Percentiles rank a stretch among this genome's conserved stretches.
Conservation (phyloP, 2,329 filamentous ascomycete genomes). For the Macroventuria anomochaeta region DNA sequence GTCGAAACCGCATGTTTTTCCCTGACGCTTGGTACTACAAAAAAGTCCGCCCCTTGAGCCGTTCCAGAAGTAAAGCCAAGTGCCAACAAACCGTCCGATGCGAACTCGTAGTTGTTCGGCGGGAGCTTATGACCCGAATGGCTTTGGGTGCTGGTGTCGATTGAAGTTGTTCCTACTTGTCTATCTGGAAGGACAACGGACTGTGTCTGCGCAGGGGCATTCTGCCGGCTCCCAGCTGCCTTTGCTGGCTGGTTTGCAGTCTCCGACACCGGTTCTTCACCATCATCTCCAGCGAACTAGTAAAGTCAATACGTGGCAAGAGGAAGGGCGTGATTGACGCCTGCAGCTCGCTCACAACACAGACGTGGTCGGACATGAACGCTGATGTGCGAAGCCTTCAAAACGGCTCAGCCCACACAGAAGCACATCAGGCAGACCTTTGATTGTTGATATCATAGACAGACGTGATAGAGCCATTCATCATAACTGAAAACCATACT, state of each 20-base stretch:
- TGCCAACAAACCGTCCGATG: conserved; percentile 29
- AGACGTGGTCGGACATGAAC: no score
- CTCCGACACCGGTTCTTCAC: background rate
- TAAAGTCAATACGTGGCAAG: background rate
- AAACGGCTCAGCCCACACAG: no score
- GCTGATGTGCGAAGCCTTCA: no score
- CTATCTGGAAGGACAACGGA: background rate
- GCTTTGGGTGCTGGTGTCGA: background rate
- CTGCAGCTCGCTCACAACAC: background rate
- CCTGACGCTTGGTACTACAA: background rate
- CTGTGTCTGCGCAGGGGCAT: background rate
- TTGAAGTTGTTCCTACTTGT: background rate
- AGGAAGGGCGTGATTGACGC: background rate
- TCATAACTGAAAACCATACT: background rate
- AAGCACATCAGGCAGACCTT: no score
- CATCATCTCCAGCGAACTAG: conserved; percentile 1
- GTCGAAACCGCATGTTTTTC: background rate
- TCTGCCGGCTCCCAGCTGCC: background rate
- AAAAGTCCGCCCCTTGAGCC: background rate
- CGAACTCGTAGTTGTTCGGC: conserved; percentile 28
- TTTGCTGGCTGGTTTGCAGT: background rate
- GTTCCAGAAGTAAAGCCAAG: conserved; percentile 16
- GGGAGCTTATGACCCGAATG: conserved; percentile 13
- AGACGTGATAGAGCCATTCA: background rate
- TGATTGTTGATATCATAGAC: background rate